Percentiles rank a stretch among this genome's conserved stretches.
These are phyloP conservation scores for Rhododendron williamsianum DNA, from an alignment of 148 eudicot species.

Conservation along the genomic window DNA sequence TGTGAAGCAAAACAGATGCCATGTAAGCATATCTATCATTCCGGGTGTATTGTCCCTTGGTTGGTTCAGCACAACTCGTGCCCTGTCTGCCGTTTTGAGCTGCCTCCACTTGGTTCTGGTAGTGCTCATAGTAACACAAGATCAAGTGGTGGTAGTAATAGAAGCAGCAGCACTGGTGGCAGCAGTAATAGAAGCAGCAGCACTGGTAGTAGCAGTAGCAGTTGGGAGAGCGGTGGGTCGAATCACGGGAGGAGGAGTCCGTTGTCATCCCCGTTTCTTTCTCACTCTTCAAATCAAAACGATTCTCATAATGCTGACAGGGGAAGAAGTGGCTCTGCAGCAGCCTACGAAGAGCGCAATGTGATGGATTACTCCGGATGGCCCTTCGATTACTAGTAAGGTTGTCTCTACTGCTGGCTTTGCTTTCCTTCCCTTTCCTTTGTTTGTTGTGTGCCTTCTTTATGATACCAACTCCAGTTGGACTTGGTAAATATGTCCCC, in stretches of 20 bases:
- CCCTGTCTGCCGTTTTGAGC: conserved; percentile 89
- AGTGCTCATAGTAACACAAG: conserved; percentile 26
- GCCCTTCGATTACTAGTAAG: conserved; percentile 53
- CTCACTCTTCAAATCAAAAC: conserved; percentile 52
- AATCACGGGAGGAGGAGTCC: conserved; percentile 61
- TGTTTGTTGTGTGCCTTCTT: conserved; percentile 20
- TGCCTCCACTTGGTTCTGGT: conserved; percentile 46
- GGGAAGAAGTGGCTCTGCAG: conserved; percentile 33
- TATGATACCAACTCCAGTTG: conserved; percentile 19
- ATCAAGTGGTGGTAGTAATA: conserved; percentile 26
- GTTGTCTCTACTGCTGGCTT: conserved; percentile 13
- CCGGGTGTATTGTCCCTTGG: conserved; percentile 93
- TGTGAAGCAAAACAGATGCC: conserved; percentile 89
- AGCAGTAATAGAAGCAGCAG: conserved; percentile 17
- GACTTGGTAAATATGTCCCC: conserved; percentile 28
- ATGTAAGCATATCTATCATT: conserved; percentile 78
- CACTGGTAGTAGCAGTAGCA: conserved; percentile 14
- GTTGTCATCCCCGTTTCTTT: conserved; percentile 70
- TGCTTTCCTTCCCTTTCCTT: conserved; percentile 5
- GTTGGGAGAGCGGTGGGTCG: conserved; percentile 35
- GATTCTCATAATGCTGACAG: conserved; percentile 31
- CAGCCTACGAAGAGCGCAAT: conserved; percentile 41
- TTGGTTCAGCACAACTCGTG: conserved; percentile 91
- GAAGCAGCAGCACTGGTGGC: neutral
- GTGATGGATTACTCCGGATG: conserved; percentile 52